These are phyloP conservation scores for Microbotryum violaceum DNA, from an alignment of 1,284 basidiomycete genomes.

Conservation along the genomic window DNA sequence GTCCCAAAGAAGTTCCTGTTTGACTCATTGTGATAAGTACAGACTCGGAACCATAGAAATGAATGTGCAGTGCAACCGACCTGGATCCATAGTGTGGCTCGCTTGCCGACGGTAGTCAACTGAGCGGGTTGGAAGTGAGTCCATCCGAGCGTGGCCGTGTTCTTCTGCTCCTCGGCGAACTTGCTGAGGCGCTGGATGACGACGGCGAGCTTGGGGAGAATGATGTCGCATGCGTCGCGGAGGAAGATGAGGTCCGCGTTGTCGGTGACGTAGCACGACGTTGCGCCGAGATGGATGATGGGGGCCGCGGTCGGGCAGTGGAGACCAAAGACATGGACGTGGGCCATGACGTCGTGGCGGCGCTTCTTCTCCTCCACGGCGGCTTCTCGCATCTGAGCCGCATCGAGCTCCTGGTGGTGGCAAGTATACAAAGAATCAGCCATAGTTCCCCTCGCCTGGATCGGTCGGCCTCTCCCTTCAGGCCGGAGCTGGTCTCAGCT, in stretches of 20 bases:
- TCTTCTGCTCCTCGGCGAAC: slow-evolving; percentile 57
- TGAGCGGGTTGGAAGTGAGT: slow-evolving; percentile 99
- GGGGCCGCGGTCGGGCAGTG: slow-evolving; percentile 85
- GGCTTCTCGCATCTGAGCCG: slow-evolving; percentile 83
- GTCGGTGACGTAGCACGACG: slow-evolving; percentile 98
- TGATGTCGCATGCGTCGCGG: slow-evolving; percentile 72
- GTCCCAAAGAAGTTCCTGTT: slow-evolving; percentile 89
- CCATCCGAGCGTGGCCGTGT: slow-evolving; percentile 64
- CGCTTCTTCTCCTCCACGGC: slow-evolving; percentile 94
- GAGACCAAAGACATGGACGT: slow-evolving; percentile 96
- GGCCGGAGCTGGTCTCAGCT: background rate
- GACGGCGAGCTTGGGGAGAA: slow-evolving; percentile 77
- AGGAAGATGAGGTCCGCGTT: slow-evolving; percentile 98
- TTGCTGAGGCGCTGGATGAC: slow-evolving; percentile 78
- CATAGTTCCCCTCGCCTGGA: background rate
- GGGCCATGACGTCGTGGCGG: slow-evolving; percentile 99
- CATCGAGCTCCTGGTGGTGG: slow-evolving; percentile 61
- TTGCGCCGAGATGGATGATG: slow-evolving; percentile 95
- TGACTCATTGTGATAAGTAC: background rate
- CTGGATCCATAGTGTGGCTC: slow-evolving; percentile 96
- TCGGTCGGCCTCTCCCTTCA: background rate
- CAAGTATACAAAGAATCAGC: background rate
- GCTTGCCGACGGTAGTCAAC: slow-evolving; percentile 97
- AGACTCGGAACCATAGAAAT: background rate
- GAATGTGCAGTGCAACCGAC: slow-evolving; percentile 41